Base-by-base conservation (phyloP, 2,329 filamentous ascomycete genomes). In the Aphanoascus verrucosus region DNA sequence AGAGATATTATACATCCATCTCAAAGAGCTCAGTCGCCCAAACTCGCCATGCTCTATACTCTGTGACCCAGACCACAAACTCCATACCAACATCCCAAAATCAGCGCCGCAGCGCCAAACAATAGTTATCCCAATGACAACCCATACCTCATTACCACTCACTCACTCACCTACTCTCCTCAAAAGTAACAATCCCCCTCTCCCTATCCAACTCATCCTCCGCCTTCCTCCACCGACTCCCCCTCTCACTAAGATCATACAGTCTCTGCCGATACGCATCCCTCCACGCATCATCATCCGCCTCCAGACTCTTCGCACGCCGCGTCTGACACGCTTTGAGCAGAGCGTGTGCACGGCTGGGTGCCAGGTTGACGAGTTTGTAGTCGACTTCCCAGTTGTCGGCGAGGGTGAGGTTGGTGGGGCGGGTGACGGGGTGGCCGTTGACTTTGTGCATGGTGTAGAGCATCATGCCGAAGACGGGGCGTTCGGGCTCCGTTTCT, bases 301-400 rank as follows among this genome's bases (percentile, higher is more conserved):
- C 56, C 15, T 61, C 58, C 35, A 81, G 64, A 0, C 71, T 68
- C 31, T 72, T 72, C 44, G 67, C 70, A 11, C 87, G 78, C 14
- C 85, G 76, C 2, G 61, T 66, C 64, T 81, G 79, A 55, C 81
- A 73, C 49, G 75, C 70, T 1, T 63, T 41, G 65, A 88, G 88
- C 20, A 85, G 66, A 0, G 53, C 67, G 56, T 66, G 67, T 1
- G 78, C 79, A 8, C 73, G 70, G 0, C 65, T 57, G 1, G 58
- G 41, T 2, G 67, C 50, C 1, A 89, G 72, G 58, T 90, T 85
- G 44, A 78, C 76, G 46, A 96, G 70, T 35, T 82, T 77, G 68
- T 94, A 96, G 61, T 93, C 81, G n/a, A 96, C 73, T 0, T 71
- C 67, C 90, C 90, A 96, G 6, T 71, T 63, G 58, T 81, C 76